phyloP scores from a whole-genome alignment of 179 eudicot species.

The Camellia oleifera region DNA sequence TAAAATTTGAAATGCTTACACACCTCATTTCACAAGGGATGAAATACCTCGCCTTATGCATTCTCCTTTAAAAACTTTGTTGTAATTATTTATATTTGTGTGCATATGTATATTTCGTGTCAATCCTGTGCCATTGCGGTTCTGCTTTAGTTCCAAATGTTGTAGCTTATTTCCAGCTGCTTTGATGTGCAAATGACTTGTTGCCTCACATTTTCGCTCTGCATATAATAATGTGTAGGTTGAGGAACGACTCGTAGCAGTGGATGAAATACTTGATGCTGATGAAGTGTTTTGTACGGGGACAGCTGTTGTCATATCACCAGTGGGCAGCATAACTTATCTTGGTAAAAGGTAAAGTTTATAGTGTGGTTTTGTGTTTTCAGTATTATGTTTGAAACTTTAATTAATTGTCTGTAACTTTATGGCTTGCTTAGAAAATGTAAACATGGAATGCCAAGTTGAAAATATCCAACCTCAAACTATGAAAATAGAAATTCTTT shows the following conservation, averaged over 20 bases:
- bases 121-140: background rate
- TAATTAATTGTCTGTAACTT: background rate
- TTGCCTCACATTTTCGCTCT: constrained; percentile 7
- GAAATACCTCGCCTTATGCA: too few species aligned
- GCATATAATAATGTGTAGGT: constrained; percentile 44
- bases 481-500: too few species aligned
- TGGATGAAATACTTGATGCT: constrained; percentile 82
- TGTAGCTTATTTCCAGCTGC: background rate
- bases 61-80: too few species aligned
- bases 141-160: background rate
- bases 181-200: background rate
- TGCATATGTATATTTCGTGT: background rate
- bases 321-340: constrained; percentile 91
- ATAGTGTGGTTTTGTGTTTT: background rate
- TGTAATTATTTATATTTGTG: too few species aligned
- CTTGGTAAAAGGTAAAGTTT: constrained; percentile 57
- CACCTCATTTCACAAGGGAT: too few species aligned
- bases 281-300: constrained; percentile 98
- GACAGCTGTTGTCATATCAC: constrained; percentile 92
- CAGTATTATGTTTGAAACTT: background rate
- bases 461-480: too few species aligned
- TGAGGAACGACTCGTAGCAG: constrained; percentile 66
- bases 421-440: background rate
- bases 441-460: too few species aligned
- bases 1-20: too few species aligned